Conservation (phyloP, 768 basidiomycete genomes). For the Phaeolepiota aurea region DNA sequence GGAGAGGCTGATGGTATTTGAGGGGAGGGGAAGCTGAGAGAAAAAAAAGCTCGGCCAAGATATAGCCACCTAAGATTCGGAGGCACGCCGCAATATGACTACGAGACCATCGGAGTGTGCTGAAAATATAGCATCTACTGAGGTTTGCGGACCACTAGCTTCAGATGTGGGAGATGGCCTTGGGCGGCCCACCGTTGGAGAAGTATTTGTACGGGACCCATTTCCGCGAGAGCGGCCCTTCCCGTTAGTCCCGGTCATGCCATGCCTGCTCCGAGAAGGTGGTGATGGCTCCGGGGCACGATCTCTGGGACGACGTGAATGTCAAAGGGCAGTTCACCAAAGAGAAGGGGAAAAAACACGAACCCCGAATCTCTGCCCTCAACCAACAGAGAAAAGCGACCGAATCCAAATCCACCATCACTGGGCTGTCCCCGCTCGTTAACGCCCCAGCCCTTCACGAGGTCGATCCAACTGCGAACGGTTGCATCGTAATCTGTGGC, state of each 20-base stretch:
- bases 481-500: constrained; percentile 50
- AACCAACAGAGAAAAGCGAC: constrained; percentile 50
- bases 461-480: constrained; percentile 68
- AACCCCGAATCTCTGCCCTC: constrained; percentile 60
- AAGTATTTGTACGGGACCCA: constrained; percentile 2
- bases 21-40: too few relatives aligned
- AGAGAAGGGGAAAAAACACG: constrained; percentile 11
- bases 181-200: background rate
- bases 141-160: background rate
- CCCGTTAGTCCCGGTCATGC: constrained; percentile 1
- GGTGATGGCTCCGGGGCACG: constrained; percentile 24
- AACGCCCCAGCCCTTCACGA: constrained; percentile 77
- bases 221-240: background rate
- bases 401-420: constrained; percentile 81
- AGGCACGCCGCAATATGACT: constrained; percentile 64
- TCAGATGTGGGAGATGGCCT: background rate
- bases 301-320: constrained; percentile 11
- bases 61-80: too few relatives aligned
- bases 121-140: constrained; percentile 77
- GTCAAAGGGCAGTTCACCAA: constrained; percentile 1
- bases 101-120: constrained; percentile 81
- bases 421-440: constrained; percentile 79
- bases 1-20: too few relatives aligned
- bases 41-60: too few relatives aligned
- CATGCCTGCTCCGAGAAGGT: constrained; percentile 10